Evolutionary conservation across 164 flowering plant genomes (phyloP), one percentile per base, ranked within the genome.

Genomic region (Magnolia sinica): DNA sequence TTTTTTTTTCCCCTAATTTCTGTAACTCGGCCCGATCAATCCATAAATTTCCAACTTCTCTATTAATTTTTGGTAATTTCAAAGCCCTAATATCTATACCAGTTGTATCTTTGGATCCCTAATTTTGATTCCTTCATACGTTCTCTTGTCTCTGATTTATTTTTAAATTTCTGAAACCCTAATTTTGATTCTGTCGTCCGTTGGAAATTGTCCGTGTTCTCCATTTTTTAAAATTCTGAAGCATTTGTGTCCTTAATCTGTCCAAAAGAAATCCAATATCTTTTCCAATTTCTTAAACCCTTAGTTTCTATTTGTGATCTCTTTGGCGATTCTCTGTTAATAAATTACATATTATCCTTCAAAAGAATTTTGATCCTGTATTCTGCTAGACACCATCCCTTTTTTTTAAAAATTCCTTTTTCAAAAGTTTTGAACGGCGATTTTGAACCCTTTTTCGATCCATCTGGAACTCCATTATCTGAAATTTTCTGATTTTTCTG

Each of bases 41-140:
- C 68, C 68, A 20, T 8, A 64, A 64, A 64, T 11, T n/a, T n/a
- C 3, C 20, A n/a, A 64, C 19, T 64, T 64, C 19, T 64, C 68
- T 64, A 64, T 55, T 55, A 55, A 55, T 55, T 55, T 55, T 55
- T 55, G 61, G 61, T 55, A 55, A 55, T 55, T 64, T 22, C 23
- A 13, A 20, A 64, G 20, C 1, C 58, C 58, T 18, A n/a, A 50
- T 50, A 50, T 16, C 29, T 27, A 68, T 24, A 29, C 18, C 71
- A 19, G 71, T 22, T 22, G 29, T 20, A 69, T 6, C 23, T 45
- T n/a, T 58, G 64, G 59, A 70, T 23, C 61, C 68, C 76, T 79
- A 75, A 69, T 79, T 70, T 74, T 49, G 20, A 19, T 58, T 66
- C 27, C 27, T 11, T 37, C 49, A 13, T 9, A 8, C 4, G 37